Base-by-base conservation (phyloP, 2,329 filamentous ascomycete genomes). In the Lecanicillium sp. region DNA sequence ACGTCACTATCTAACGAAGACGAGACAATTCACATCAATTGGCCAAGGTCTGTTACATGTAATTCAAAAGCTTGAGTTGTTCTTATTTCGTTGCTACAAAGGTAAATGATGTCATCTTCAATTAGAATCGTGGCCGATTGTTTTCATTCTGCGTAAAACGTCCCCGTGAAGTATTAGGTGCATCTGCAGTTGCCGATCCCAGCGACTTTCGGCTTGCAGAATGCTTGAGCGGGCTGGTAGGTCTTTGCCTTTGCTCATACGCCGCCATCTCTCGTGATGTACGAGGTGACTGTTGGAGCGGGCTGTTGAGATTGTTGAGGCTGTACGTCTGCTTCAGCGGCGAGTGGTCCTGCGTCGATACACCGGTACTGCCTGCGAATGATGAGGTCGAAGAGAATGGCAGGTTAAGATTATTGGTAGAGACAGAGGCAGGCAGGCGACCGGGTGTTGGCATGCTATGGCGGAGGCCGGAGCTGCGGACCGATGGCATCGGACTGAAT, bases 281-380 rank as follows among this genome's bases (percentile, higher is more conserved):
- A 36, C 75, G 70, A 2, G 79, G 79, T 30, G 76, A 76, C 7
- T 60, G 54, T 7, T 67, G 65, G 5, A 35, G 19, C 9, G 59
- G 66, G 12, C 56, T 60, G 56, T 72, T 70, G 36, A 81, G 71
- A 49, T 86, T 65, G 66, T 79, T 66, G 70, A 87, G 57, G 72
- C 81, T 81, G 12, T 71, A 71, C 2, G 86, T 76, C 63, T 95
- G 95, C 58, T 89, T 85, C 11, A 97, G 66, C 0, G 91, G 91
- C 10, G 88, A 95, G 33, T 84, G 86, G 5, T 83, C 82, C 62
- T 95, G 88, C 5, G 78, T 84, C 63, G 83, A 90, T 1, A 94
- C 76, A 12, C 90, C 90, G 42, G 95, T 71, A 60, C 78, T 91
- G 2, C 90, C 89, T 14, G 89, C 89, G 60, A 69, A 70, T 2